Base-by-base conservation (phyloP, 345 rosid species). In the Euphorbia tirucalli region DNA sequence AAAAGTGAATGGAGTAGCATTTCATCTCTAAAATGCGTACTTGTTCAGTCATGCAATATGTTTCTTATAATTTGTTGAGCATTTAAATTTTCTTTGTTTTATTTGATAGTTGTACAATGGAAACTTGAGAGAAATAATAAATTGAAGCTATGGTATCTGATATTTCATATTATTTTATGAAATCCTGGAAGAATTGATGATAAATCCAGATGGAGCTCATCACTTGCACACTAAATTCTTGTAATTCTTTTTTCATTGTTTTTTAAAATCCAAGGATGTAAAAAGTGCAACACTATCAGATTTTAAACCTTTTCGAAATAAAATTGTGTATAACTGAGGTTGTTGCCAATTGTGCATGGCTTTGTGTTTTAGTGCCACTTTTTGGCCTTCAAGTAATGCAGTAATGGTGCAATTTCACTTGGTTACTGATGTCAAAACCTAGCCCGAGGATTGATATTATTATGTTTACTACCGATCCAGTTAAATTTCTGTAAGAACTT, bases 1-100 rank as follows among this genome's bases (percentile, higher is more conserved):
- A 16, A 65, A 65, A 41, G 32, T 22, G 54, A 41, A 37, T 0
- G 32, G 25, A 3, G 50, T 37, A 39, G 50, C n/a, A 41, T 24
- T 50, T 50, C 68, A 62, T 62, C 66, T n/a, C 28, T 39, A 32
- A 25, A 22, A 21, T 41, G 54, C 32, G n/a, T n/a, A n/a, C n/a
- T n/a, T n/a, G n/a, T 9, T n/a, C 22, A 43, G n/a, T 41, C 19
- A 41, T 39, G 22, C 68, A 24, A 41, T 64, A 22, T 43, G 14
- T 39, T 64, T 21, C 25, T 63, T 64, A 14, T 28, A 8, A 22
- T 63, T 39, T n/a, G 22, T 3, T n/a, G n/a, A n/a, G n/a, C n/a
- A n/a, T 64, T 64, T 2, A 28, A 31, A 18, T 60, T 60, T 43
- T 43, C 32, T 61, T 65, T n/a, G 54, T 15, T 65, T 19, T 41